Conservation (phyloP, 2,329 filamentous ascomycete species). For the Sordariomycetes sp. region DNA sequence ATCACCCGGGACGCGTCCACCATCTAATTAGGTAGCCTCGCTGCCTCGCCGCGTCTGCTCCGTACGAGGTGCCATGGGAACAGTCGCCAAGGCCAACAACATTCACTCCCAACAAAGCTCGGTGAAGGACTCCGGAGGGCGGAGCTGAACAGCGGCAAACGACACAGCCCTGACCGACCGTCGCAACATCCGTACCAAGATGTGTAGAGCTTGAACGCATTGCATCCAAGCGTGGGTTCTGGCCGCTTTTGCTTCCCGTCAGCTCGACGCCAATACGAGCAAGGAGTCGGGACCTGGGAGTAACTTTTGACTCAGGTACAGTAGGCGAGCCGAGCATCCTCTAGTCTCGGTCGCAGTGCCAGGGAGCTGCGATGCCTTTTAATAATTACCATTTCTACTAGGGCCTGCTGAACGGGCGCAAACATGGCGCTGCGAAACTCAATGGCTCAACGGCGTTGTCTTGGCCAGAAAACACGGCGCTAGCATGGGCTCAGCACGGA, state of each 20-base stretch:
- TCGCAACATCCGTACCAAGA: background rate
- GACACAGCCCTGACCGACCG: too few species aligned
- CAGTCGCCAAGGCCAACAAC: too few species aligned
- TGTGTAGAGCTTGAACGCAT: background rate
- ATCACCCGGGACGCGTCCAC: too few species aligned
- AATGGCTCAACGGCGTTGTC: too few species aligned
- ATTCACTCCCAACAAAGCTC: too few species aligned
- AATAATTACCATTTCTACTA: slow-evolving; percentile 1
- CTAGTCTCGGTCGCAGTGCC: background rate
- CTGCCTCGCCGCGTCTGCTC: too few species aligned
- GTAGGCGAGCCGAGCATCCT: background rate
- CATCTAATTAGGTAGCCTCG: too few species aligned
- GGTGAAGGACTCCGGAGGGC: too few species aligned
- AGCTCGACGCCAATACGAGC: background rate
- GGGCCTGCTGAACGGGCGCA: background rate
- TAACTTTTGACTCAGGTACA: background rate
- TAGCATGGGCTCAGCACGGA: background rate
- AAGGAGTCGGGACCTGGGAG: background rate
- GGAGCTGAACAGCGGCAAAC: too few species aligned
- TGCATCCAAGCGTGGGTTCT: background rate
- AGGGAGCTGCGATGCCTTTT: too few species aligned
- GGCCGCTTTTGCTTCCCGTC: background rate
- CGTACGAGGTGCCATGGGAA: too few species aligned
- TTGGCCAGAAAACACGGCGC: background rate
- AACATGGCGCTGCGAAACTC: background rate